These are phyloP conservation scores for Podosphaera fusca DNA, from an alignment of 2,329 filamentous ascomycete species.

Conservation along the genomic window DNA sequence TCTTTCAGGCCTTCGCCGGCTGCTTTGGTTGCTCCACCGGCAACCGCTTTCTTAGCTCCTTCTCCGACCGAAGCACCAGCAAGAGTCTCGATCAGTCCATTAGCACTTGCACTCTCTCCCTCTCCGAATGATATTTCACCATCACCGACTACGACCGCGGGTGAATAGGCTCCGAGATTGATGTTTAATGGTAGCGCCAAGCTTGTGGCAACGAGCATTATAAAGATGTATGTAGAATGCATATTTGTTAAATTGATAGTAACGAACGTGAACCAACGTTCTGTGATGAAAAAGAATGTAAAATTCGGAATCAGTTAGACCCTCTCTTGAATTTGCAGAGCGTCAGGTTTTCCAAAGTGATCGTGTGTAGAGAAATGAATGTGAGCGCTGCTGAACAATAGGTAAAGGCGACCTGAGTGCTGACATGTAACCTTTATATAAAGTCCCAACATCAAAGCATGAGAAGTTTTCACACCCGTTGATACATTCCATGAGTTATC, in stretches of 20 bases:
- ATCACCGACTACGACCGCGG: constrained; percentile 29
- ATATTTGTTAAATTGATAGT: background rate
- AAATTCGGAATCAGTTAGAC: too few species aligned
- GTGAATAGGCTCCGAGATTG: constrained; percentile 28
- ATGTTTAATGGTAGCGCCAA: constrained; percentile 24
- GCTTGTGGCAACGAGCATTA: background rate
- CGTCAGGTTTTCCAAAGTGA: too few species aligned
- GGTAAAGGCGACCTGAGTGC: too few species aligned
- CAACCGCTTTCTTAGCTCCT: background rate
- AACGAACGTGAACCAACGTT: background rate
- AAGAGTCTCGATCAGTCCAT: background rate
- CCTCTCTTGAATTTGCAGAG: too few species aligned
- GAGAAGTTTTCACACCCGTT: too few species aligned
- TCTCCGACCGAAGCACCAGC: background rate
- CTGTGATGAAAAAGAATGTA: too few species aligned
- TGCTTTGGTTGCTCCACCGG: background rate
- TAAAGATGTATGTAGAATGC: background rate
- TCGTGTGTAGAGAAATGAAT: background rate
- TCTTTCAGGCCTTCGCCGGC: background rate
- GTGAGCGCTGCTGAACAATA: background rate
- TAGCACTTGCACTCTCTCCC: background rate
- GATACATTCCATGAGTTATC: too few species aligned
- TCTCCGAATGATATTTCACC: constrained; percentile 25
- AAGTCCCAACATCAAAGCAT: too few species aligned
- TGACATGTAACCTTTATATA: too few species aligned